Conservation (phyloP, 2,329 filamentous ascomycete genomes). For the Lithohypha guttulata region DNA sequence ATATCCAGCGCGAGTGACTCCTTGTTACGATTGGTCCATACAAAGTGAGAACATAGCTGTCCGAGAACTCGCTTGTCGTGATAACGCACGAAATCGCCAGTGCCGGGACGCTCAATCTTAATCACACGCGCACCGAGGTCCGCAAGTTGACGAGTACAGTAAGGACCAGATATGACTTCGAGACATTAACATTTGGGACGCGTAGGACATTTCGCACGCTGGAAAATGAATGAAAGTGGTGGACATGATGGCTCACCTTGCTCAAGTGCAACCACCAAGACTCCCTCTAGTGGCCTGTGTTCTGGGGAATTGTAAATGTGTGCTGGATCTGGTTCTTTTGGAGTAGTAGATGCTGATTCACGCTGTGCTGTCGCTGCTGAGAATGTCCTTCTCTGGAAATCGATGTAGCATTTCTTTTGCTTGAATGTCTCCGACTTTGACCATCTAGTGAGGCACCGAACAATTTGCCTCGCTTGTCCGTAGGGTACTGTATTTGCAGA, state of each 20-base stretch:
- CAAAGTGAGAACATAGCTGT: constrained; percentile 40
- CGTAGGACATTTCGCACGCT: too few species aligned
- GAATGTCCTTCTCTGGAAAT: background rate
- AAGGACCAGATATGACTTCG: constrained; percentile 45
- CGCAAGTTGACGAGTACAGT: constrained; percentile 45
- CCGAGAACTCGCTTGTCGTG: constrained; percentile 43
- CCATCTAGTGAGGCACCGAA: too few species aligned
- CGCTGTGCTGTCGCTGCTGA: background rate
- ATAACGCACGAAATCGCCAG: constrained; percentile 43
- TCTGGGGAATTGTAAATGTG: constrained; percentile 11
- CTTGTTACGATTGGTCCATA: constrained; percentile 47
- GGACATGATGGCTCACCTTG: too few species aligned
- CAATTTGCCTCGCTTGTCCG: too few species aligned
- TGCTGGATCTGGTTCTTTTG: background rate
- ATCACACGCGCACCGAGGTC: constrained; percentile 46
- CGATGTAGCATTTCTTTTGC: too few species aligned
- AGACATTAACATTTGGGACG: too few species aligned
- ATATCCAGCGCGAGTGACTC: constrained; percentile 43
- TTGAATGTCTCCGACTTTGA: too few species aligned
- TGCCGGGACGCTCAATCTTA: constrained; percentile 43
- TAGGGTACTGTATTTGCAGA: too few species aligned
- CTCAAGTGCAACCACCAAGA: constrained; percentile 44
- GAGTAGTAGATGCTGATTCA: background rate
- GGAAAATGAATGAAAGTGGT: too few species aligned
- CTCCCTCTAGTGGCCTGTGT: constrained; percentile 30